Evolutionary conservation across 2,329 filamentous ascomycete genomes (phyloP).

Genomic region (Pseudodiploospora longispora): DNA sequence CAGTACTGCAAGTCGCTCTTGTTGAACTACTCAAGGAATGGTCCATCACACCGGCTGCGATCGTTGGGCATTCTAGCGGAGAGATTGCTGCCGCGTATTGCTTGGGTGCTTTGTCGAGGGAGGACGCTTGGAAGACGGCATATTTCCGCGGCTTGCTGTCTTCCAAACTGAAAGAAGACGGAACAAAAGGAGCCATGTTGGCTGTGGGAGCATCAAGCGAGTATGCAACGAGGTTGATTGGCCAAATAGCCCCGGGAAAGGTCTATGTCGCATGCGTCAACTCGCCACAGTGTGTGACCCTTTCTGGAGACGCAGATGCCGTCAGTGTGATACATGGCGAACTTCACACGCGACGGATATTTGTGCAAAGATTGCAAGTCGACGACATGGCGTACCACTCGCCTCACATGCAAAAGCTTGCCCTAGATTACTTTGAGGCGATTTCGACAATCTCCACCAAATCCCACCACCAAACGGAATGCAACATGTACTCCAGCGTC

Average conservation of each 20-base stretch:
- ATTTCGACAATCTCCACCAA: not conserved
- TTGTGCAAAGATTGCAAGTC: not conserved
- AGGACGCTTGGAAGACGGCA: not conserved
- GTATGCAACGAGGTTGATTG: not conserved
- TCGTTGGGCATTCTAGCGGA: constrained; percentile 31
- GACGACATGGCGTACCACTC: not conserved
- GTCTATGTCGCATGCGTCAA: not conserved
- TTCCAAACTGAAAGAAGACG: not conserved
- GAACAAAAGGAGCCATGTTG: not conserved
- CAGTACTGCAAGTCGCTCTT: constrained; percentile 15
- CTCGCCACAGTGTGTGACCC: not conserved
- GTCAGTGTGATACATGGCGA: not conserved
- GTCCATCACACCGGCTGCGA: constrained; percentile 20
- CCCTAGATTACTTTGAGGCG: not conserved
- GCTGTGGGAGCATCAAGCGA: not conserved
- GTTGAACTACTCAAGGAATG: constrained; percentile 26
- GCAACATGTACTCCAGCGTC: not conserved
- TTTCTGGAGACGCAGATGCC: not conserved
- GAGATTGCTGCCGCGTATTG: constrained; percentile 22
- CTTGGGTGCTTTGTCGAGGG: not conserved
- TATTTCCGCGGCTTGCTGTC: not conserved
- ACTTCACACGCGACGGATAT: not conserved
- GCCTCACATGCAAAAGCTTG: not conserved
- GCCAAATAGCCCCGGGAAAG: not conserved
- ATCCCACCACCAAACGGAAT: not conserved